A percentile compares a stretch with the other conserved stretches of the same genome.
Conservation (phyloP, 495 filamentous ascomycete species). For the Haplographium delicatum region DNA sequence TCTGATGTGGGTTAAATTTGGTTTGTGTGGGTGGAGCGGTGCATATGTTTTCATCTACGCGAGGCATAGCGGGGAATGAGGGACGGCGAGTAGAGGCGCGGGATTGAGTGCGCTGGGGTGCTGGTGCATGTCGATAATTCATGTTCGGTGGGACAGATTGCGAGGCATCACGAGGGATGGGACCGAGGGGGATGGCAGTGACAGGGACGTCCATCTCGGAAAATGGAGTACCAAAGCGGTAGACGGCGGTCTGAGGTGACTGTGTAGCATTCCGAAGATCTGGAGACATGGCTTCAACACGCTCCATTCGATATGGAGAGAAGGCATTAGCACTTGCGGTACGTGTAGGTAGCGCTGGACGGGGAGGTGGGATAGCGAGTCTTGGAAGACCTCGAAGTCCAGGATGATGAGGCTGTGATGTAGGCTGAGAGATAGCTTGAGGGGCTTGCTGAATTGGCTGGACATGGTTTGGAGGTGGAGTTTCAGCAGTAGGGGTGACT, state of each 20-base stretch:
- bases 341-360: conserved; percentile 32
- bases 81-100: conserved; percentile 52
- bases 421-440: not conserved
- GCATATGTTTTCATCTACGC: conserved; percentile 43
- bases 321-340: conserved; percentile 34
- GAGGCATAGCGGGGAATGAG: conserved; percentile 50
- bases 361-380: conserved; percentile 34
- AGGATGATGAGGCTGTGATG: conserved; percentile 14
- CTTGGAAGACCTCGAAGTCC: conserved; percentile 32
- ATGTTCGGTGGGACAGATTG: conserved; percentile 94
- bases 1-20: conserved; percentile 7
- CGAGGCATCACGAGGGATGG: conserved; percentile 64
- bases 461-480: not conserved
- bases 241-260: conserved; percentile 45
- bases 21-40: conserved; percentile 20
- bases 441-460: not conserved
- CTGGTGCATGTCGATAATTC: conserved; percentile 51
- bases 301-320: conserved; percentile 48
- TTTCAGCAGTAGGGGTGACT: not conserved
- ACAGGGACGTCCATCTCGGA: conserved; percentile 89
- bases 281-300: conserved; percentile 38
- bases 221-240: conserved; percentile 73
- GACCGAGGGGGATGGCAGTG: conserved; percentile 63
- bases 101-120: conserved; percentile 42
- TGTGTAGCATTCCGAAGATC: conserved; percentile 36